phyloP scores from a whole-genome alignment of 805 yeast species.

The Candida railenensis region DNA sequence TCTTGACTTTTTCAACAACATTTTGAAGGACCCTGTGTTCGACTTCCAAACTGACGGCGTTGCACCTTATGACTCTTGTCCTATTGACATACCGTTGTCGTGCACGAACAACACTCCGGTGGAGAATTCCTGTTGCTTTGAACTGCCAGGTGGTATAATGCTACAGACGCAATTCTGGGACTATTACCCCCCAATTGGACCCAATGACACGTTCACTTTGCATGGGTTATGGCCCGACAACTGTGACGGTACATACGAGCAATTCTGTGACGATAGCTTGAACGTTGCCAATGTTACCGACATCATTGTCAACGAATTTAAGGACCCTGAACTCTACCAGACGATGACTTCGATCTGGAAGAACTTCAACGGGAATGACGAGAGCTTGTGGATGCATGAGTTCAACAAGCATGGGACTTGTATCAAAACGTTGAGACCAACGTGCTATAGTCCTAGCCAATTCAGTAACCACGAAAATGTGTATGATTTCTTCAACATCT shows the following conservation, averaged over 20 bases:
- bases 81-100: slow-evolving; percentile 19
- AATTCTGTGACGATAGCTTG: slow-evolving; percentile 32
- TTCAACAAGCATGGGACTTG: slow-evolving; percentile 46
- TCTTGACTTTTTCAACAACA: background rate
- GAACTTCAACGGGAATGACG: slow-evolving; percentile 32
- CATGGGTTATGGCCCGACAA: slow-evolving; percentile 47
- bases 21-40: background rate
- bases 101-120: slow-evolving; percentile 36
- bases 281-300: slow-evolving; percentile 26
- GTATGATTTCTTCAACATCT: slow-evolving; percentile 27
- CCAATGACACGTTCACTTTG: slow-evolving; percentile 36
- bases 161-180: slow-evolving; percentile 45
- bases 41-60: background rate
- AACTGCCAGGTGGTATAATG: slow-evolving; percentile 38
- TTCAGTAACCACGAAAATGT: slow-evolving; percentile 21
- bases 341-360: slow-evolving; percentile 34
- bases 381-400: slow-evolving; percentile 41
- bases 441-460: slow-evolving; percentile 27
- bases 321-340: slow-evolving; percentile 22
- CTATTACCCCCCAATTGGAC: slow-evolving; percentile 32
- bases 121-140: slow-evolving; percentile 48
- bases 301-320: slow-evolving; percentile 25
- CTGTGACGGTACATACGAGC: slow-evolving; percentile 40
- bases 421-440: slow-evolving; percentile 35
- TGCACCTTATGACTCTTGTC: slow-evolving; percentile 10